Conservation (phyloP, 495 filamentous ascomycete species). For the Aspergillus cavernicola region DNA sequence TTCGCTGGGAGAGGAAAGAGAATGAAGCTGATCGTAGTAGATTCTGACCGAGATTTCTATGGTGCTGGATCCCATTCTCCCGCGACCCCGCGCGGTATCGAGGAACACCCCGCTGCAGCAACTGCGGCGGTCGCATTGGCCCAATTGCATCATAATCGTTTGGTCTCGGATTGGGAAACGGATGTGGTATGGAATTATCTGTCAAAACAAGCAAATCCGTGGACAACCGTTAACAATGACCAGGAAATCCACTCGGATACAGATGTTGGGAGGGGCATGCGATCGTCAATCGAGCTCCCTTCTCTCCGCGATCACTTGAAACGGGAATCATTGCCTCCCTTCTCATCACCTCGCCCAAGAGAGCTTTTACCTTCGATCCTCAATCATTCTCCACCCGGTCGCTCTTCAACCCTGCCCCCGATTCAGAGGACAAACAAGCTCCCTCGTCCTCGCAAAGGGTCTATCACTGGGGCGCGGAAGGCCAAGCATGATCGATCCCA, state of each 20-base stretch:
- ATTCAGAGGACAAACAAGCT: constrained; percentile 64
- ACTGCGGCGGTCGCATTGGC: constrained; percentile 83
- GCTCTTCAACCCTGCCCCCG: constrained; percentile 81
- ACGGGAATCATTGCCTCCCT: constrained; percentile 62
- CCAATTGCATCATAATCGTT: constrained; percentile 78
- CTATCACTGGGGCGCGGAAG: constrained; percentile 66
- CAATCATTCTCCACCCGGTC: constrained; percentile 74
- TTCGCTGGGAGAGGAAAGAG: not conserved
- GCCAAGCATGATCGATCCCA: constrained; percentile 72
- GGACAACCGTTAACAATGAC: no score
- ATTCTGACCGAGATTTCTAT: constrained; percentile 49
- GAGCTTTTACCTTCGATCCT: constrained; percentile 80
- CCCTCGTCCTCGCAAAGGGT: constrained; percentile 74
- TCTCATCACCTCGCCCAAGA: constrained; percentile 57
- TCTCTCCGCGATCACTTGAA: constrained; percentile 69
- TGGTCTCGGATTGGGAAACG: constrained; percentile 78
- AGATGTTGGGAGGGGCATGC: constrained; percentile 58
- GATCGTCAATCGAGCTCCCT: constrained; percentile 67
- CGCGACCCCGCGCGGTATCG: constrained; percentile 66
- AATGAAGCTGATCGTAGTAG: constrained; percentile 31
- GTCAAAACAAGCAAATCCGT: no score
- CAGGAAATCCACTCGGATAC: constrained; percentile 73
- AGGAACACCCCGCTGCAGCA: constrained; percentile 69
- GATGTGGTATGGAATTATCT: constrained; percentile 69
- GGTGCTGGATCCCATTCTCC: constrained; percentile 67